Evolutionary conservation across 2,329 filamentous ascomycete species (phyloP), one percentile per base, ranked within the genome.

Genomic region (Neofusicoccum cordaticola): DNA sequence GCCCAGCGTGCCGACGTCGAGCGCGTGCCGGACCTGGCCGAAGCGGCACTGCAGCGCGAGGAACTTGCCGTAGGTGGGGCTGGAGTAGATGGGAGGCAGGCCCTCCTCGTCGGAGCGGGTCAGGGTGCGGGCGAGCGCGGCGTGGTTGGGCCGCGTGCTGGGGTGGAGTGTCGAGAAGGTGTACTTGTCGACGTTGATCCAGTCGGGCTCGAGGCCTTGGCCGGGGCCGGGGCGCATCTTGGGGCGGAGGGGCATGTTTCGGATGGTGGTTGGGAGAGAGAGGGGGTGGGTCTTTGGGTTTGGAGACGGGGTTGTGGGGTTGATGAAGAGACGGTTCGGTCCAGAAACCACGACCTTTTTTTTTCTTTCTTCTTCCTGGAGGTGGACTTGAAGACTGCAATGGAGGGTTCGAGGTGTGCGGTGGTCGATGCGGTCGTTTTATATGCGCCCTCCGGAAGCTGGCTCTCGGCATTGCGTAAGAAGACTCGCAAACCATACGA

Each of bases 1-100:
- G 12, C 84, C 84, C 34, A 87, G 71, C 0, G 83, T 85, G 34
- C 85, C 85, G 52, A 87, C 74, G 69, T 87, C 85, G 42, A 87
- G 81, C 9, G 73, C 67, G 50, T 71, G 69, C 56, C 69, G 71
- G 22, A 73, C 72, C n/a, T 65, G 67, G 2, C 71, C 58, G 44
- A 74, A 61, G 41, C 71, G 71, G n/a, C 73, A 74, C 64, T 75
- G 73, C 2, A 76, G 69, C 35, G 71, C 70, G 15, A 77, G 70
- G 66, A 68, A 74, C 60, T 76, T 76, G 63, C 73, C 73, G 35
- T 74, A 71, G 1, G 71, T 69, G 15, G 71, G 67, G 7, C 72
- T 74, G 2, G 75, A 75, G 52, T 73, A 71, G 51, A 77, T 76
- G 58, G 74, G 70, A 4, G 74, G 73, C 2, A 77, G 71, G 15